Conservation (phyloP, 2,329 filamentous ascomycete species). For the Penicillium decumbens region DNA sequence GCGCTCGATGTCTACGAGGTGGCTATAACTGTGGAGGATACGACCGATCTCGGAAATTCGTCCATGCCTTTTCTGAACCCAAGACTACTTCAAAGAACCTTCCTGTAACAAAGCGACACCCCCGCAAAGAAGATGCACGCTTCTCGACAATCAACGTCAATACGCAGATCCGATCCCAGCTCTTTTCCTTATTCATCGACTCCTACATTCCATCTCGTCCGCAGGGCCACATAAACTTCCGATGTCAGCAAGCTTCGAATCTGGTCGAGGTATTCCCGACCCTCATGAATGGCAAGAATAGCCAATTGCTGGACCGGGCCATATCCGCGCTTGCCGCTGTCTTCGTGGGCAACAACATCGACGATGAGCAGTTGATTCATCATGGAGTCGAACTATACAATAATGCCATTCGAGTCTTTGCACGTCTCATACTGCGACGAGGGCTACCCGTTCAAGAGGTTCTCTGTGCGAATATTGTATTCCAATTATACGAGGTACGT, state of each 20-base stretch:
- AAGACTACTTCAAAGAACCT: not conserved
- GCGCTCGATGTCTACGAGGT: slow-evolving; percentile 14
- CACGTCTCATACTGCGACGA: slow-evolving; percentile 5
- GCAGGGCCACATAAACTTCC: slow-evolving; percentile 5
- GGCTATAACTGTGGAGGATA: slow-evolving; percentile 13
- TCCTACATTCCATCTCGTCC: slow-evolving; percentile 13
- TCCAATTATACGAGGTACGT: slow-evolving; percentile 17
- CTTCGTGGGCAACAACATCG: slow-evolving; percentile 16
- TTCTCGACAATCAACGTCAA: slow-evolving; percentile 13
- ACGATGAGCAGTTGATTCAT: slow-evolving; percentile 8
- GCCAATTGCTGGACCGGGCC: slow-evolving; percentile 14
- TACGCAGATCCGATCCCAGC: slow-evolving; percentile 14
- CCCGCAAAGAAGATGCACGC: not conserved
- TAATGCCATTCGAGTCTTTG: slow-evolving; percentile 12
- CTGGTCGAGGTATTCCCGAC: slow-evolving; percentile 10
- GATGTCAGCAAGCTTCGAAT: slow-evolving; percentile 9
- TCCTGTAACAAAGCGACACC: not conserved
- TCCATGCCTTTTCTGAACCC: slow-evolving; percentile 10
- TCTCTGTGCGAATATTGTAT: slow-evolving; percentile 14
- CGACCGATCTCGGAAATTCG: slow-evolving; percentile 9
- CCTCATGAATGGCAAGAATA: slow-evolving; percentile 10
- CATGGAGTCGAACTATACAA: slow-evolving; percentile 13
- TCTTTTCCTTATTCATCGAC: slow-evolving; percentile 17
- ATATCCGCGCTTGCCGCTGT: slow-evolving; percentile 15
- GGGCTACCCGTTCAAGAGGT: slow-evolving; percentile 13